Percentiles rank a stretch among this genome's conserved stretches.
These are phyloP conservation scores for Uronychia binucleata DNA, from an alignment of 73 alveolate species.

Conservation along the genomic window DNA sequence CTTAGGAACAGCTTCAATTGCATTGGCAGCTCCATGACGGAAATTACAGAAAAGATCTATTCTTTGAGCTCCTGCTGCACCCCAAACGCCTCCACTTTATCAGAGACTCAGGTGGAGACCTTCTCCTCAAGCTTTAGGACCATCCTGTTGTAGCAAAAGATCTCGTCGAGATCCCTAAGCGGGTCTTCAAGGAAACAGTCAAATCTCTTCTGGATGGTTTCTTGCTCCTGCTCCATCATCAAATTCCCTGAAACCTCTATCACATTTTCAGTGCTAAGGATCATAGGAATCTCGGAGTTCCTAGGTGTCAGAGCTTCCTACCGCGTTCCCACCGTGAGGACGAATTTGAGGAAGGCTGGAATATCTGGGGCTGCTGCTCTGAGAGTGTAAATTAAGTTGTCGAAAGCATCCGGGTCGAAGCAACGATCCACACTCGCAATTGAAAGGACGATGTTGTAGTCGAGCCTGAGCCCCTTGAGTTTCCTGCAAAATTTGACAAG, in stretches of 20 bases:
- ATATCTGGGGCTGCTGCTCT: constrained; percentile 1
- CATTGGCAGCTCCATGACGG: not conserved
- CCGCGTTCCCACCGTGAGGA: constrained; percentile 1
- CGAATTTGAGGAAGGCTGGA: constrained; percentile 16
- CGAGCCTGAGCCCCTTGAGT: constrained; percentile 42
- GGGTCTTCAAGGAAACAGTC: not conserved
- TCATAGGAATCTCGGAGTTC: not conserved
- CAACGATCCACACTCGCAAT: constrained; percentile 37
- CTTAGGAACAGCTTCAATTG: not conserved
- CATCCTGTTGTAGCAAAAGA: not conserved
- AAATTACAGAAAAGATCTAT: not conserved
- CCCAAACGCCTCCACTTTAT: not conserved
- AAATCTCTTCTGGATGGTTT: not conserved
- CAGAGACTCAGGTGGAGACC: not conserved
- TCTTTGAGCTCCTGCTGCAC: not conserved
- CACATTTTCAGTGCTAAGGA: not conserved
- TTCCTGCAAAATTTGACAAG: constrained; percentile 29
- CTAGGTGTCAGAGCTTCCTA: not conserved
- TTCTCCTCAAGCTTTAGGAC: not conserved
- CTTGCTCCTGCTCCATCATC: not conserved
- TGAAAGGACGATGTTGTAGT: constrained; percentile 49
- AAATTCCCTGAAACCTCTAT: not conserved
- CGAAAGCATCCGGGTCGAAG: constrained; percentile 8
- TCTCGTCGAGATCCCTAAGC: not conserved
- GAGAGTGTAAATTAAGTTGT: constrained; percentile 3